Evolutionary conservation across 2,329 filamentous ascomycete genomes (phyloP).

Genomic region (Dactylellina cionopaga): DNA sequence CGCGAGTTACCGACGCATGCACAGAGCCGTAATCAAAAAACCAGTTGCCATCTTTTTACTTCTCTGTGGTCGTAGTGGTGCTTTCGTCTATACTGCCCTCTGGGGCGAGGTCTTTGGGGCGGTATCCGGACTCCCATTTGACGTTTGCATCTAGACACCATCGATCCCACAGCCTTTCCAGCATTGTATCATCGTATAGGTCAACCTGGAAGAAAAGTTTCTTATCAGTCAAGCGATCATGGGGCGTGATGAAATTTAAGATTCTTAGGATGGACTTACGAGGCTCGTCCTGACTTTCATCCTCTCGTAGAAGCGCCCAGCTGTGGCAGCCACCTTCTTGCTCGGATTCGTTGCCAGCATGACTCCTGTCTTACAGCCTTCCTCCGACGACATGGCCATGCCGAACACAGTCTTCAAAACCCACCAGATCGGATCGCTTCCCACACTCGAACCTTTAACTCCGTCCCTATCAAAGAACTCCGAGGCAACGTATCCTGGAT

Average conservation of each 20-base stretch:
- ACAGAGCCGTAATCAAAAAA: constrained; percentile 3
- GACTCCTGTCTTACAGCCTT: constrained; percentile 43
- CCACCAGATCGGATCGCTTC: constrained; percentile 34
- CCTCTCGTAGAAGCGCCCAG: constrained; percentile 25
- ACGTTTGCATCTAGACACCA: constrained; percentile 37
- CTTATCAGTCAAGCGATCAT: not conserved
- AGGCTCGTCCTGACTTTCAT: constrained; percentile 32
- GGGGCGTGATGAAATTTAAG: not conserved
- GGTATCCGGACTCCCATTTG: constrained; percentile 9
- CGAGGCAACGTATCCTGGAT: constrained; percentile 30
- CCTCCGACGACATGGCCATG: constrained; percentile 22
- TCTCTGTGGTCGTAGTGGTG: constrained; percentile 7
- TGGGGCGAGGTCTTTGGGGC: constrained; percentile 7
- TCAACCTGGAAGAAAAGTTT: constrained; percentile 24
- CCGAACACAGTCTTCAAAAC: constrained; percentile 13
- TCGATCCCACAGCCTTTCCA: constrained; percentile 39
- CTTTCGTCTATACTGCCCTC: constrained; percentile 26
- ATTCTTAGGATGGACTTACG: constrained; percentile 38
- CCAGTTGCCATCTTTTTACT: constrained; percentile 40
- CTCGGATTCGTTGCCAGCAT: constrained; percentile 20
- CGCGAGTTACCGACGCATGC: no score
- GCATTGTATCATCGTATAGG: constrained; percentile 20
- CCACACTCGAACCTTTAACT: constrained; percentile 8
- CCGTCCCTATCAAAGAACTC: constrained; percentile 42
- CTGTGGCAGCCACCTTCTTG: constrained; percentile 35